Evolutionary conservation across 164 flowering plant species (phyloP), one percentile per base, ranked within the genome.

Genomic region (Magnolia sinica): DNA sequence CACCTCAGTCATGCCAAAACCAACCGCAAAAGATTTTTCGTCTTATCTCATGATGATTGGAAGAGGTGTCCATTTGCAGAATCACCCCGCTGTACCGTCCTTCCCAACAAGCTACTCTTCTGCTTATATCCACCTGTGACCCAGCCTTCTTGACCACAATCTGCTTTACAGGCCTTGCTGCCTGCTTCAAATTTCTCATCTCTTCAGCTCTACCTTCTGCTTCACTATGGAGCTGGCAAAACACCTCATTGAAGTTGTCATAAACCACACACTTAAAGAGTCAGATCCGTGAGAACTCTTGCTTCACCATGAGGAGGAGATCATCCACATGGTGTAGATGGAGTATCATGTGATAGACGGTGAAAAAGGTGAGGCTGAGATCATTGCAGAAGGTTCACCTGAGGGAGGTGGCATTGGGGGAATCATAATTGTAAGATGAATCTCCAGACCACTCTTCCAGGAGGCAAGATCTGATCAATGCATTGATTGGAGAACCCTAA

Each of bases 171-270:
- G 88, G 87, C 84, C 83, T 86, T 10, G 68, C 84, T 72, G 83
- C 77, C 82, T 85, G 94, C 80, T 91, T 91, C 7, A 87, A 80
- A 68, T 85, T 94, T 84, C 86, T 96, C 88, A 90, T 78, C 58
- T 93, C 97, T 81, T 92, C 97, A 18, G 91, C 94, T 81, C 98
- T 81, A 51, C 88, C 89, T 79, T 93, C 97, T 2, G 97, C 97
- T 81, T 94, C 99, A 83, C 72, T 88, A 81, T 82, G 85, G 49
- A 94, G 88, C 84, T 96, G 99, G 82, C 88, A 87, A 82, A 89
- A 96, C 1, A 82, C 83, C 20, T 37, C 45, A 0, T 3, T 37
- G 45, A 37, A 37, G 45, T 37, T 37, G 45, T 37, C 45, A 37
- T 37, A 37, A 24, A 24, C 27, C 27, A 24, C 27, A 24, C 27